These are phyloP conservation scores for Albifimbria verrucaria DNA, from an alignment of 2,329 filamentous ascomycete species.

Conservation along the genomic window DNA sequence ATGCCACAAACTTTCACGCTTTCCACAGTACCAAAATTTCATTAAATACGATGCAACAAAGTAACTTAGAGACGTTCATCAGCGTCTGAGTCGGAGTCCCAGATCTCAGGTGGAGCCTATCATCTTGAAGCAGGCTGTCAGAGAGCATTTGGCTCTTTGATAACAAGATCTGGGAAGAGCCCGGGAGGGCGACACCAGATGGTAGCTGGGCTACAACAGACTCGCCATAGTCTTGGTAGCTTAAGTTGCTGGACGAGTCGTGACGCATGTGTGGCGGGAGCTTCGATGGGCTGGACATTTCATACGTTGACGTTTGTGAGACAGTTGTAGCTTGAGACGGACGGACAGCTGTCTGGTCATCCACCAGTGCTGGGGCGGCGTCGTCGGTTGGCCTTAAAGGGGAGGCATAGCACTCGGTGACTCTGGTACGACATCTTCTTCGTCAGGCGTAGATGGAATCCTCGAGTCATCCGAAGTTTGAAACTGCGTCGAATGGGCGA, in stretches of 20 bases:
- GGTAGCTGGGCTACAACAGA: constrained; percentile 7
- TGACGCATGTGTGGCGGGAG: constrained; percentile 11
- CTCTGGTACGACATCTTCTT: constrained; percentile 7
- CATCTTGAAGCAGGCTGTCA: constrained; percentile 38
- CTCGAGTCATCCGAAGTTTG: constrained; percentile 26
- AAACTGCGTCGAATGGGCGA: constrained; percentile 34
- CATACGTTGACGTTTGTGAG: constrained; percentile 30
- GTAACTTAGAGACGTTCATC: constrained; percentile 12
- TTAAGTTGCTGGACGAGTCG: constrained; percentile 19
- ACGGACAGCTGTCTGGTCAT: constrained; percentile 12
- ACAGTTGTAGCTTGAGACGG: constrained; percentile 35
- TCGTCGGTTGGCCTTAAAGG: constrained; percentile 6
- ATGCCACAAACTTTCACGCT: neutral
- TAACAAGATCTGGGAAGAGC: constrained; percentile 40
- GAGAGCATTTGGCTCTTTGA: constrained; percentile 52
- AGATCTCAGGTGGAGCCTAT: constrained; percentile 28
- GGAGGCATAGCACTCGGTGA: constrained; percentile 11
- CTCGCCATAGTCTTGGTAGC: constrained; percentile 21
- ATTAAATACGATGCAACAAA: too few relatives aligned
- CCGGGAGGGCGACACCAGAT: constrained; percentile 10
- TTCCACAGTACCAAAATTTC: too few relatives aligned
- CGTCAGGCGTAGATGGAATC: constrained; percentile 30
- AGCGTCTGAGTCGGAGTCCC: constrained; percentile 33
- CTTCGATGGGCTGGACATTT: constrained; percentile 11
- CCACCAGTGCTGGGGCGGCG: constrained; percentile 12